Evolutionary conservation across 768 basidiomycete genomes (phyloP), one percentile per base, ranked within the genome.

Genomic region (Kondoa subrosea): DNA sequence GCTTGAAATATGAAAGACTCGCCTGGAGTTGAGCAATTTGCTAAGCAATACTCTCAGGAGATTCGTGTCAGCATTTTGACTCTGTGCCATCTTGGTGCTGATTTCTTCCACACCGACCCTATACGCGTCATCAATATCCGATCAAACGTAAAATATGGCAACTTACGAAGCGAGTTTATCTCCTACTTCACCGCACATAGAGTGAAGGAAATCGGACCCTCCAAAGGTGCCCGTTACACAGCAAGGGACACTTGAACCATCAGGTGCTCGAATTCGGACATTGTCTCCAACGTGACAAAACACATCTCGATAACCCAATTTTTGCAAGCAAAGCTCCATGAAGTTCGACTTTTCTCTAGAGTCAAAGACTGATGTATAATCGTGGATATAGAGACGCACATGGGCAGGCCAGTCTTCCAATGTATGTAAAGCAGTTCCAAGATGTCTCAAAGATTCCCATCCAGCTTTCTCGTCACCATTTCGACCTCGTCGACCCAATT

Each of bases 321-420:
- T 79, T 33, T 85, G 82, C 15, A 95, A 82, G 0, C 83, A 80
- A 12, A 92, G 80, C 76, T 90, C 87, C 76, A 85, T 85, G 83
- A 85, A 89, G 77, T 89, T 80, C 2, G n/a, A n/a, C n/a, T n/a
- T n/a, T n/a, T n/a, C n/a, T n/a, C n/a, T 75, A 70, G n/a, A n/a
- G n/a, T n/a, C n/a, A n/a, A n/a, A n/a, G n/a, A n/a, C n/a, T n/a
- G n/a, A n/a, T n/a, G n/a, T n/a, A n/a, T n/a, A n/a, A n/a, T n/a
- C n/a, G n/a, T n/a, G n/a, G n/a, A n/a, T n/a, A n/a, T n/a, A n/a
- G n/a, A n/a, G n/a, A n/a, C n/a, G n/a, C n/a, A 4, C 14, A 75
- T 95, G 91, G 0, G 90, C 89, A 1, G 88, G 79, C 75, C 87
- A 91, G 74, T 93, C 89, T 75, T 91, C 89, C 67, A 76, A 65